These are phyloP conservation scores for Candida sithepensis DNA, from an alignment of 805 yeast genomes.

Conservation along the genomic window DNA sequence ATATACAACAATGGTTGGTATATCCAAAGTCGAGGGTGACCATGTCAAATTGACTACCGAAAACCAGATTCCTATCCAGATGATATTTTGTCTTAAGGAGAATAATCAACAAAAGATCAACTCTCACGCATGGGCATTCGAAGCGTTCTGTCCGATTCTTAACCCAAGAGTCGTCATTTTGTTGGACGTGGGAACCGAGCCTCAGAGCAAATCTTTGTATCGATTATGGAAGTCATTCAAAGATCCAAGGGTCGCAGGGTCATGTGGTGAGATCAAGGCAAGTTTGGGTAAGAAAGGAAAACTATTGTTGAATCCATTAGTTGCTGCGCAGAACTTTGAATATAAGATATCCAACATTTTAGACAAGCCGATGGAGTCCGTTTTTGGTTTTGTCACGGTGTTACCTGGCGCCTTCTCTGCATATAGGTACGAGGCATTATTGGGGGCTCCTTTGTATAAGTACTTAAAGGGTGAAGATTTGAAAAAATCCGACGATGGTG, in stretches of 20 bases:
- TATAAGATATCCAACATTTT: conserved; percentile 92
- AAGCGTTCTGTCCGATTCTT: conserved; percentile 80
- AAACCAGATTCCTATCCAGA: conserved; percentile 73
- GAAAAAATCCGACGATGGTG: conserved; percentile 57
- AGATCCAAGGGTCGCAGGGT: conserved; percentile 85
- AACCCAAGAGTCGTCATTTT: conserved; percentile 81
- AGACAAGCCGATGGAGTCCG: conserved; percentile 94
- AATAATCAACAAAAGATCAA: conserved; percentile 86
- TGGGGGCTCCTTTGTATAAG: conserved; percentile 82
- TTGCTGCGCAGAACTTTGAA: conserved; percentile 96
- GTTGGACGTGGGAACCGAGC: conserved; percentile 93
- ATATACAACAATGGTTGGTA: conserved; percentile 88
- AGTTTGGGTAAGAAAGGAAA: conserved; percentile 57
- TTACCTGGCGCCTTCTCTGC: conserved; percentile 98
- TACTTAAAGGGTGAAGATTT: conserved; percentile 91
- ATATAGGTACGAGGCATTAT: conserved; percentile 77
- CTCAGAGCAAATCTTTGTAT: conserved; percentile 78
- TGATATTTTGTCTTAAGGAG: conserved; percentile 87
- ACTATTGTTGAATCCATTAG: conserved; percentile 72
- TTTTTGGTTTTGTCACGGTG: conserved; percentile 91
- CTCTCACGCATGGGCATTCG: conserved; percentile 96
- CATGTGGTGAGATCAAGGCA: conserved; percentile 95
- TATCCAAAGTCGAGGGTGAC: conserved; percentile 54
- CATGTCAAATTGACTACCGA: conserved; percentile 67
- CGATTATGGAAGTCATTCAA: conserved; percentile 85